Conservation (phyloP, 768 basidiomycete species). For the Gymnopilus junonius region DNA sequence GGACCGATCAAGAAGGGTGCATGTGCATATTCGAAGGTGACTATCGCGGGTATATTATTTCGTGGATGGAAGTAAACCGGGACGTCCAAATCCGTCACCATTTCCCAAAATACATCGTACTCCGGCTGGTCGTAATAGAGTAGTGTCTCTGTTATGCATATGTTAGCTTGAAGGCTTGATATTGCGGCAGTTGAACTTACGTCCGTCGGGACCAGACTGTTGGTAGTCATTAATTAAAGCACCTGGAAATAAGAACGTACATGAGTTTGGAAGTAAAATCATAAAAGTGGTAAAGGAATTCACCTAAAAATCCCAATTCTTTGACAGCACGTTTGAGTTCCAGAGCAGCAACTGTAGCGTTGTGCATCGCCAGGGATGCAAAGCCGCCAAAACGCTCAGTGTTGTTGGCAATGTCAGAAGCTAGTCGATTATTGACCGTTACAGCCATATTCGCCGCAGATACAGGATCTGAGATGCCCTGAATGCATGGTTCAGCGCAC, state of each 20-base stretch:
- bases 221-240: conserved; percentile 50
- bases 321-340: conserved; percentile 44
- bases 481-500: conserved; percentile 41
- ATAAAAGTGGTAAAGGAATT: background rate
- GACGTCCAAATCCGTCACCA: conserved; percentile 40
- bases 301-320: conserved; percentile 45
- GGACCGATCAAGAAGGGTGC: conserved; percentile 38
- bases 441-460: conserved; percentile 37
- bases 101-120: conserved; percentile 43
- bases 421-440: conserved; percentile 40
- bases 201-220: conserved; percentile 42
- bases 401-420: conserved; percentile 40
- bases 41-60: conserved; percentile 30
- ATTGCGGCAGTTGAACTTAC: conserved; percentile 23
- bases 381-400: conserved; percentile 46
- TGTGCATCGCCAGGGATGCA: conserved; percentile 48
- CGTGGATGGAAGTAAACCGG: conserved; percentile 45
- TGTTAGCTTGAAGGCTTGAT: background rate
- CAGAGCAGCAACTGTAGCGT: conserved; percentile 42
- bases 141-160: conserved; percentile 31
- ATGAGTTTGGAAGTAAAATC: background rate
- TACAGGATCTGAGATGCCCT: conserved; percentile 39
- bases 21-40: conserved; percentile 32
- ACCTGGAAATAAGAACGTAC: conserved; percentile 21
- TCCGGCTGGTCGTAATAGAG: conserved; percentile 43